phyloP scores from a whole-genome alignment of 2,329 filamentous ascomycete species.

The Sporothrix luriei region DNA sequence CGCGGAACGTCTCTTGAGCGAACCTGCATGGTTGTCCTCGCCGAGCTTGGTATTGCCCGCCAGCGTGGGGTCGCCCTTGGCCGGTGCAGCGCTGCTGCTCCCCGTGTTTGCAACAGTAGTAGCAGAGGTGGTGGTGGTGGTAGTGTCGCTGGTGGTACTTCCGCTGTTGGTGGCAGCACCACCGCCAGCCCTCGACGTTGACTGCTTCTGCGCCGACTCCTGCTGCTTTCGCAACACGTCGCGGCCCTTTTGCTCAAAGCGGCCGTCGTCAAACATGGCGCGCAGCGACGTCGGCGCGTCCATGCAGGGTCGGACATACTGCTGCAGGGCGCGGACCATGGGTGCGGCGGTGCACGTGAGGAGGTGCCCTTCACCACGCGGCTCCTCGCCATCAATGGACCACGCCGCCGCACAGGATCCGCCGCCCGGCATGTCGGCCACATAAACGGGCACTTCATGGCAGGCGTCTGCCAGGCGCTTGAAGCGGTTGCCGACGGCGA shows the following conservation, averaged over 20 bases:
- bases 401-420: conserved; percentile 59
- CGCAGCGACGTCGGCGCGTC: conserved; percentile 51
- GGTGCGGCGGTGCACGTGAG: conserved; percentile 53
- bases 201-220: conserved; percentile 11
- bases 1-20: conserved; percentile 42
- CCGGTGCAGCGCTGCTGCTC: neutral
- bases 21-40: conserved; percentile 38
- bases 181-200: neutral
- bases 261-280: conserved; percentile 52
- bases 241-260: conserved; percentile 46
- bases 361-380: conserved; percentile 35
- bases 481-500: conserved; percentile 60
- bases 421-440: conserved; percentile 66
- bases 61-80: conserved; percentile 36
- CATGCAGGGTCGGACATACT: conserved; percentile 52
- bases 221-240: conserved; percentile 30
- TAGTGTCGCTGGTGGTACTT: too few relatives aligned
- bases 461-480: conserved; percentile 69
- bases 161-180: neutral
- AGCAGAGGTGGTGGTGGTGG: too few relatives aligned
- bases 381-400: conserved; percentile 59
- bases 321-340: conserved; percentile 57
- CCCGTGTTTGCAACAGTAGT: neutral
- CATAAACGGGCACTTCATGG: conserved; percentile 76
- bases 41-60: conserved; percentile 52